Percentiles rank a stretch among this genome's conserved stretches.
Conservation (phyloP, 306 rosid genomes). For the Hippophae tibetana region DNA sequence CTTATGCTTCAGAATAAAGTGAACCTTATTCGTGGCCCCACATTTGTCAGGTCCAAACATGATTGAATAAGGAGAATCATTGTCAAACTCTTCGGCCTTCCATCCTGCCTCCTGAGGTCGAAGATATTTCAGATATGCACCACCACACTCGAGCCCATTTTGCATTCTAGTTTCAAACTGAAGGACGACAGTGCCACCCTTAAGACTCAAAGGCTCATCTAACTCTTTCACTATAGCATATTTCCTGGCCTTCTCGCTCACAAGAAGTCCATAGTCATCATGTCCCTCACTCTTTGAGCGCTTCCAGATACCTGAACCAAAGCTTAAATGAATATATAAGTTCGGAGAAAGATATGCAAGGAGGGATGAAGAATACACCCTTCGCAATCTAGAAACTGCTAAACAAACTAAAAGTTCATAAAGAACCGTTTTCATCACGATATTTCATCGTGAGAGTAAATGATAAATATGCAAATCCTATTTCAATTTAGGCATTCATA, state of each 20-base stretch:
- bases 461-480: too few species aligned
- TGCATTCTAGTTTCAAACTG: slow-evolving; percentile 89
- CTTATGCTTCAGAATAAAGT: slow-evolving; percentile 89
- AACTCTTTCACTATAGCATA: slow-evolving; percentile 82
- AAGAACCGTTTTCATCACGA: too few species aligned
- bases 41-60: slow-evolving; percentile 99
- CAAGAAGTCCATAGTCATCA: slow-evolving; percentile 83
- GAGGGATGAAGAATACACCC: too few species aligned
- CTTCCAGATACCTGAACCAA: slow-evolving; percentile 72
- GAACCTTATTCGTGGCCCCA: slow-evolving; percentile 95
- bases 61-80: slow-evolving; percentile 69
- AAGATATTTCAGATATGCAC: slow-evolving; percentile 88
- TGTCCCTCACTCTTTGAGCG: slow-evolving; percentile 91
- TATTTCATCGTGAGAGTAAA: too few species aligned
- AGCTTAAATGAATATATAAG: slow-evolving; percentile 1
- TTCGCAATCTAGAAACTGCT: too few species aligned
- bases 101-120: slow-evolving; percentile 84
- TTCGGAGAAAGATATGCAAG: neutral
- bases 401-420: too few species aligned
- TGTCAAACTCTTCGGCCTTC: slow-evolving; percentile 69
- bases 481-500: too few species aligned
- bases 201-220: slow-evolving; percentile 47
- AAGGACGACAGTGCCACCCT: slow-evolving; percentile 68
- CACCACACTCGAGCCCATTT: slow-evolving; percentile 96
- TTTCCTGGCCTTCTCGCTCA: slow-evolving; percentile 79